Conservation (phyloP, 2,329 filamentous ascomycete species). For the Harringtonia lauricola region DNA sequence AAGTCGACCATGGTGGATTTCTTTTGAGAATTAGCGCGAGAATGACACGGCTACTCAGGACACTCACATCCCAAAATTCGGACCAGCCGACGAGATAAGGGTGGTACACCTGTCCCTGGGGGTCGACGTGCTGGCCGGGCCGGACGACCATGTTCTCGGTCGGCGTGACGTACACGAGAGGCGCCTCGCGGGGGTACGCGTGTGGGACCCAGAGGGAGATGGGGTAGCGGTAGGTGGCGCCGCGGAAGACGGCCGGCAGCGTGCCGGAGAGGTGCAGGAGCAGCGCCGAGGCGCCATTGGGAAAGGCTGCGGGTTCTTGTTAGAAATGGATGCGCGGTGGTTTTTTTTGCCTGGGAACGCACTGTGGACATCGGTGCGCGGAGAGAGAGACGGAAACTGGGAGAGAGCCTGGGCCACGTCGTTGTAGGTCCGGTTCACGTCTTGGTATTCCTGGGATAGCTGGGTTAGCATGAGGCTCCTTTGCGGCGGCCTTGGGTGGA, state of each 20-base stretch:
- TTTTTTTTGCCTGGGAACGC: conserved; percentile 26
- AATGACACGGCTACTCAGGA: not conserved
- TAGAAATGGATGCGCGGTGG: no score
- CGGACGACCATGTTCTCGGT: conserved; percentile 81
- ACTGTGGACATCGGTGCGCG: conserved; percentile 94
- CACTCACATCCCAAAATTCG: conserved; percentile 78
- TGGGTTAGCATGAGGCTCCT: conserved; percentile 1
- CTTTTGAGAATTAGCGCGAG: conserved; percentile 24
- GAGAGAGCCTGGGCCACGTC: conserved; percentile 78
- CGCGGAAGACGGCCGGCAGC: conserved; percentile 82
- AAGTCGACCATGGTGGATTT: conserved; percentile 80
- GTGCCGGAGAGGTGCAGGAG: conserved; percentile 81
- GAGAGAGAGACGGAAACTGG: conserved; percentile 67
- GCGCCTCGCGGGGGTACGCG: conserved; percentile 74
- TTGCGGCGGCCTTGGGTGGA: no score
- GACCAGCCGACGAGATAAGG: conserved; percentile 88
- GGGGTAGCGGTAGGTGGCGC: conserved; percentile 81
- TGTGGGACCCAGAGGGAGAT: conserved; percentile 90
- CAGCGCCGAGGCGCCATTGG: conserved; percentile 76
- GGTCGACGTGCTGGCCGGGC: conserved; percentile 88
- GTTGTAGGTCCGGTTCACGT: conserved; percentile 86
- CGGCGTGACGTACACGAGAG: conserved; percentile 80
- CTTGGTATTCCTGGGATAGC: conserved; percentile 67
- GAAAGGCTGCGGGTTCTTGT: conserved; percentile 66
- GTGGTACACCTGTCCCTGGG: conserved; percentile 89